phyloP scores from a whole-genome alignment of 305 asterid species.

The Fraxinus baroniana region DNA sequence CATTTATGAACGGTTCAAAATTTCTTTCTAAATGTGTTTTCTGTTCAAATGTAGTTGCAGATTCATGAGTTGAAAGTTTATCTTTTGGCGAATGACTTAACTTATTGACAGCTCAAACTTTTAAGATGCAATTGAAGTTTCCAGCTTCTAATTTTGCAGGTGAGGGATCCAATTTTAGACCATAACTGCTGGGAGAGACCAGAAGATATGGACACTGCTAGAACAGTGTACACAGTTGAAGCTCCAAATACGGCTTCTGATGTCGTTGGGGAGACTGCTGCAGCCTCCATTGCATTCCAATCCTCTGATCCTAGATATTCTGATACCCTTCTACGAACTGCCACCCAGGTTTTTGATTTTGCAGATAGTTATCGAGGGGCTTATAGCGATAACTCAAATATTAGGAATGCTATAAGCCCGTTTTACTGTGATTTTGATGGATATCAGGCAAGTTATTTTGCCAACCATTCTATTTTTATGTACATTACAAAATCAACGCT shows the following conservation, averaged over 20 bases:
- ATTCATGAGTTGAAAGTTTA: background rate
- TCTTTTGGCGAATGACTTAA: background rate
- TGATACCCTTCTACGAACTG: slow-evolving; percentile 28
- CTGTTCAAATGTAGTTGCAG: background rate
- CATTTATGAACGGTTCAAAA: background rate
- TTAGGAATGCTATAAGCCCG: background rate
- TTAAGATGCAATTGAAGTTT: background rate
- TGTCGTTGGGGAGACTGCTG: slow-evolving; percentile 54
- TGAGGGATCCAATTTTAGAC: slow-evolving; percentile 48
- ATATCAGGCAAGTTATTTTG: background rate
- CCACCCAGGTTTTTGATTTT: background rate
- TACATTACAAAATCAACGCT: background rate
- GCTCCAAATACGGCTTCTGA: slow-evolving; percentile 46
- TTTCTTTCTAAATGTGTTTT: background rate
- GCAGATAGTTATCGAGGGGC: slow-evolving; percentile 5
- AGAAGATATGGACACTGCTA: slow-evolving; percentile 51
- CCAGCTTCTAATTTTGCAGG: slow-evolving; percentile 23
- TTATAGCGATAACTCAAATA: background rate
- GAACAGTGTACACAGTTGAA: slow-evolving; percentile 43
- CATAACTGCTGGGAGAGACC: slow-evolving; percentile 57
- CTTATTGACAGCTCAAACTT: background rate
- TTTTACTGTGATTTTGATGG: slow-evolving; percentile 7
- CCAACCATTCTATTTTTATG: background rate
- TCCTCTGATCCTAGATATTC: slow-evolving; percentile 38
- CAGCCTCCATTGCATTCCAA: slow-evolving; percentile 45